Conservation (phyloP, 805 yeast species). For the Teunomyces aglyptinius region DNA sequence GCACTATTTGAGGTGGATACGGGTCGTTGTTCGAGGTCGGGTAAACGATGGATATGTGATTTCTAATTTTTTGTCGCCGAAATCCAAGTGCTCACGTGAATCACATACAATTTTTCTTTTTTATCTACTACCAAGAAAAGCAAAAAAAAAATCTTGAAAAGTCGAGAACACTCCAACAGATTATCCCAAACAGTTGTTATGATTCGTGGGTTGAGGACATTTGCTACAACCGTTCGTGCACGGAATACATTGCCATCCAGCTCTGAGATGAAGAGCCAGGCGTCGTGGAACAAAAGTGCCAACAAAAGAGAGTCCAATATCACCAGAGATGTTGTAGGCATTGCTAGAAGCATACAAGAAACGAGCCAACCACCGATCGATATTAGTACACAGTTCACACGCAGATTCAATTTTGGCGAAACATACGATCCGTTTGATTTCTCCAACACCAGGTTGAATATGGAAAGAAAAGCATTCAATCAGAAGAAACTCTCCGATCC, state of each 20-base stretch:
- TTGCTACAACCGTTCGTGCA: background rate
- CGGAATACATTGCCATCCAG: conserved; percentile 23
- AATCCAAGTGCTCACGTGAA: background rate
- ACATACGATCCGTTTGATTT: conserved; percentile 48
- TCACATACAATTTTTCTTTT: background rate
- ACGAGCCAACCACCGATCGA: conserved; percentile 33
- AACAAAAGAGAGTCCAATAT: conserved; percentile 12
- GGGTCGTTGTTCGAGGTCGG: background rate
- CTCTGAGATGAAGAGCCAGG: conserved; percentile 29
- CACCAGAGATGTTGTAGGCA: conserved; percentile 32
- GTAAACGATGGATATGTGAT: background rate
- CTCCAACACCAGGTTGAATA: conserved; percentile 38
- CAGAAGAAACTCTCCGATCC: conserved; percentile 25
- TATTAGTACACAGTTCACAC: conserved; percentile 23
- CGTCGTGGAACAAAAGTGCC: conserved; percentile 25
- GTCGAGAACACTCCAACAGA: background rate
- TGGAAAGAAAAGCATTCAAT: conserved; percentile 40
- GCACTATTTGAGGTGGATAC: background rate
- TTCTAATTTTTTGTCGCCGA: conserved; percentile 3
- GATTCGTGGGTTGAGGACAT: conserved; percentile 2
- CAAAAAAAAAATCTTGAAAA: background rate
- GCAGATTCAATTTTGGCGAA: conserved; percentile 48
- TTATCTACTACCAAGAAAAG: background rate
- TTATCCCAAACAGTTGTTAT: background rate
- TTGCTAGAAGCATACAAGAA: conserved; percentile 32